Evolutionary conservation across 176 grass and related monocot genomes (phyloP).

Genomic region (Rhynchospora breviuscula): DNA sequence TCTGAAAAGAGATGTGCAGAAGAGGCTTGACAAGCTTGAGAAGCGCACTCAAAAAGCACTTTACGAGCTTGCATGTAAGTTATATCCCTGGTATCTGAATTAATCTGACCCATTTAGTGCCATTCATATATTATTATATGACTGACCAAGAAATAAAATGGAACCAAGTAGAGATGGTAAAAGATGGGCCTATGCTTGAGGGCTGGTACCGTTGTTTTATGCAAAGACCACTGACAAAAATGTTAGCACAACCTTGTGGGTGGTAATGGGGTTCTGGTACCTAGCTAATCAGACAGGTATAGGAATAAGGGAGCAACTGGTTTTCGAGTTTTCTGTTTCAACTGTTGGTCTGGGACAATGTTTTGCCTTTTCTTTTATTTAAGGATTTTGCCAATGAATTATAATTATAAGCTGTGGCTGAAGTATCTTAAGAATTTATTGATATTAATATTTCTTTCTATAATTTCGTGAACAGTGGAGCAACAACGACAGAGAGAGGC

Average conservation of each 20-base stretch:
- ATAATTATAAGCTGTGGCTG: background rate
- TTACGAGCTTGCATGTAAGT: constrained; percentile 70
- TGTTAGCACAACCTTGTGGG: background rate
- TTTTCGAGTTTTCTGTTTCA: background rate
- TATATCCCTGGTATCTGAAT: background rate
- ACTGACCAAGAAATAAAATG: background rate
- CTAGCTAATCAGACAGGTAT: background rate
- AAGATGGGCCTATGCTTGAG: background rate
- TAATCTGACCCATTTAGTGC: background rate
- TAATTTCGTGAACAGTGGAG: constrained; percentile 41
- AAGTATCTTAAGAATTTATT: background rate
- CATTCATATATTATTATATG: background rate
- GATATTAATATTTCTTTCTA: background rate
- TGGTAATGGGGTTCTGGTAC: background rate
- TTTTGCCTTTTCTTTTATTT: background rate
- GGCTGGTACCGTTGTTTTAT: background rate
- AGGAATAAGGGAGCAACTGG: background rate
- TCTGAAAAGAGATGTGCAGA: constrained; percentile 76
- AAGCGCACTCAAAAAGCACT: constrained; percentile 89
- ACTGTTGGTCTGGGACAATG: background rate
- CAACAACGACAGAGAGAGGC: constrained; percentile 70
- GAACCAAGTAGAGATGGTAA: background rate
- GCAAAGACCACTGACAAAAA: background rate
- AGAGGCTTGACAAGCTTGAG: constrained; percentile 86
- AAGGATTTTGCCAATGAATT: background rate